Evolutionary conservation across 371 early-diverging fungal genomes (phyloP), one percentile per base, ranked within the genome.

Genomic region (Coelomomyces lativittatus): DNA sequence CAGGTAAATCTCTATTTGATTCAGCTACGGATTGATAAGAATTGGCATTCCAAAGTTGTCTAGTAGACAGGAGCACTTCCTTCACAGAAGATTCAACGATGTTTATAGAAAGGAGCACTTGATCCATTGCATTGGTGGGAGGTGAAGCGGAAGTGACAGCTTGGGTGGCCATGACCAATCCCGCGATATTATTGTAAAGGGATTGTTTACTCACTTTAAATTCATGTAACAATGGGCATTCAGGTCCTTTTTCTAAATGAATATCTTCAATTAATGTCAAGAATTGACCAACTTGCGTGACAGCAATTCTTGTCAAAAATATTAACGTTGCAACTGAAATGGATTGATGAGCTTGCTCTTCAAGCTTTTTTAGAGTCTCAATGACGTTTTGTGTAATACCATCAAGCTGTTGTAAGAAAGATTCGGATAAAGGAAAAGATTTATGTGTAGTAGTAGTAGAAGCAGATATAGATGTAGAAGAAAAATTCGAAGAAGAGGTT

Each of bases 211-310:
- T 47, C 27, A 29, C 45, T 47, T 30, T 10, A 39, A 41, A 32
- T 44, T 43, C 24, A 36, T 34, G 26, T 52, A 55, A n/a, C 12
- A 50, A 32, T 10, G 52, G 52, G 29, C 33, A 51, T 23, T 53
- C 51, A 10, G 50, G 38, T 21, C 21, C 47, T 14, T 31, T 27
- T 28, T 31, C 47, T 28, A 46, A 37, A 11, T 55, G 30, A 19
- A 69, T 56, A 28, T 69, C 70, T 39, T 69, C 70, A 24, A 69
- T 55, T 19, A 69, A 27, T 14, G 62, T 55, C 46, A 69, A 17
- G n/a, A 69, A 51, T 41, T 59, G 50, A 9, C 70, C 70, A 12
- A 69, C 61, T 26, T 57, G 56, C 15, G 55, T 62, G 21, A 68
- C 69, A 12, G 57, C 50, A 17, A 32, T 48, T 15, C 59, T 39